Conservation (phyloP, 2,329 filamentous ascomycete species). For the Colletotrichum liriopes region DNA sequence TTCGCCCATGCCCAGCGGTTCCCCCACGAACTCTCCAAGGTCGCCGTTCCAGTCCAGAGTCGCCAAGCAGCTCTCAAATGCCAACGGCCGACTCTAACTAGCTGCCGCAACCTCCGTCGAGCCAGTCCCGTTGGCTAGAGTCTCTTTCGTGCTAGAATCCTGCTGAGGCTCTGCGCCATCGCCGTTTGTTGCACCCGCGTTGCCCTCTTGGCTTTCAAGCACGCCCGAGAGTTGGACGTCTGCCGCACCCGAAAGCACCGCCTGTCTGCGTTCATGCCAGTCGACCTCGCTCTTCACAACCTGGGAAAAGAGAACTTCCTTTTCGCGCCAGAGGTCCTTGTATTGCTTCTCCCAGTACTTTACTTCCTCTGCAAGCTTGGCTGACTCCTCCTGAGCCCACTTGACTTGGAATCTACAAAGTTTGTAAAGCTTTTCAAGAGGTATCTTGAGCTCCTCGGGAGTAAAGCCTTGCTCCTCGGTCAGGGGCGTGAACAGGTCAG, state of each 20-base stretch:
- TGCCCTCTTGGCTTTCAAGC: slow-evolving; percentile 47
- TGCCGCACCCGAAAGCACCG: slow-evolving; percentile 65
- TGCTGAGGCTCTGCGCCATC: slow-evolving; percentile 48
- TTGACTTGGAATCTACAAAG: slow-evolving; percentile 80
- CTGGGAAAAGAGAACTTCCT: slow-evolving; percentile 84
- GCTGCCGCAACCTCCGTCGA: slow-evolving; percentile 26
- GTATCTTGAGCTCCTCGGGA: slow-evolving; percentile 73
- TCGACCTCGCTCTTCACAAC: slow-evolving; percentile 77
- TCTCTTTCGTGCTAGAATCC: slow-evolving; percentile 6
- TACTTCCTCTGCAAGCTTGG: slow-evolving; percentile 75
- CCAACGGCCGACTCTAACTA: slow-evolving; percentile 7
- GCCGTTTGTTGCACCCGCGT: slow-evolving; percentile 19
- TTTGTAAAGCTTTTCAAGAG: slow-evolving; percentile 73
- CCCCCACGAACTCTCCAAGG: neutral
- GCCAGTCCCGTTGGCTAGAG: slow-evolving; percentile 26
- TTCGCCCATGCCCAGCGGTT: slow-evolving; percentile 1
- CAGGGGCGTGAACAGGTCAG: slow-evolving; percentile 71
- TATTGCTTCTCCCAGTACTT: slow-evolving; percentile 77
- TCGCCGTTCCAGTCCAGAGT: neutral
- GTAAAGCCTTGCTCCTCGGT: slow-evolving; percentile 75
- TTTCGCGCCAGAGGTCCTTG: slow-evolving; percentile 83
- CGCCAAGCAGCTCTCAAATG: neutral
- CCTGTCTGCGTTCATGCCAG: slow-evolving; percentile 72
- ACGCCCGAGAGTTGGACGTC: slow-evolving; percentile 60
- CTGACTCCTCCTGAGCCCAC: slow-evolving; percentile 80